Percentiles rank a stretch among this genome's conserved stretches.
Evolutionary conservation across 2,329 filamentous ascomycete species (phyloP).

Genomic region (Alternaria postmessia): DNA sequence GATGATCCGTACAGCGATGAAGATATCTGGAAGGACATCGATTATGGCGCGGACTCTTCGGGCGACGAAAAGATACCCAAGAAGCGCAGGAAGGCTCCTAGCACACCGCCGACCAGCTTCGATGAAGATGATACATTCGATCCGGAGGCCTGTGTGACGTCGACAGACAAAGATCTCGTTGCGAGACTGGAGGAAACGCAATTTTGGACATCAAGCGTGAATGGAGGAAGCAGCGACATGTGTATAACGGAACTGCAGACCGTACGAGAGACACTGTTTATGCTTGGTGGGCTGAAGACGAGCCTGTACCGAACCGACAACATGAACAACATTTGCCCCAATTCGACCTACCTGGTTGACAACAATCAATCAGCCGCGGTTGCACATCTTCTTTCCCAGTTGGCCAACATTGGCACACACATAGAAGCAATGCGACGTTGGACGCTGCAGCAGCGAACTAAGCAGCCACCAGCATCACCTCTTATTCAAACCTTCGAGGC

Average conservation of each 20-base stretch:
- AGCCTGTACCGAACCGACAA: conserved; percentile 67
- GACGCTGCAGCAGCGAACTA: conserved; percentile 29
- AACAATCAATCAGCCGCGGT: conserved; percentile 48
- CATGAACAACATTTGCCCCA: conserved; percentile 37
- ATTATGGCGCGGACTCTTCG: conserved; percentile 71
- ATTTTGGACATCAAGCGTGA: conserved; percentile 54
- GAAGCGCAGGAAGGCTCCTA: conserved; percentile 25
- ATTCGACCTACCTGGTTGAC: conserved; percentile 51
- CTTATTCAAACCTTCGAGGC: conserved; percentile 75
- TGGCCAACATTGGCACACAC: conserved; percentile 59
- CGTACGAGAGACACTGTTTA: conserved; percentile 80
- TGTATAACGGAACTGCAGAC: conserved; percentile 74
- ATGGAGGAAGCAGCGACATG: conserved; percentile 23
- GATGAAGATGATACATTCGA: conserved; percentile 49
- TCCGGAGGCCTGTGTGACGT: conserved; percentile 45
- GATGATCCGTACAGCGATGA: conserved; percentile 78
- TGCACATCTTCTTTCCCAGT: conserved; percentile 52
- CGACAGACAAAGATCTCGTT: conserved; percentile 39
- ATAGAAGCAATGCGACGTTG: conserved; percentile 61
- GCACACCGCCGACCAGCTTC: conserved; percentile 48
- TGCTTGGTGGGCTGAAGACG: conserved; percentile 81
- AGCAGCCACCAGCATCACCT: conserved; percentile 43
- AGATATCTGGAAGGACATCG: conserved; percentile 74
- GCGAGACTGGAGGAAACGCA: conserved; percentile 55
- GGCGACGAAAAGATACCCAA: conserved; percentile 62